Conservation (phyloP, 164 flowering plant species). For the Protea cynaroides region DNA sequence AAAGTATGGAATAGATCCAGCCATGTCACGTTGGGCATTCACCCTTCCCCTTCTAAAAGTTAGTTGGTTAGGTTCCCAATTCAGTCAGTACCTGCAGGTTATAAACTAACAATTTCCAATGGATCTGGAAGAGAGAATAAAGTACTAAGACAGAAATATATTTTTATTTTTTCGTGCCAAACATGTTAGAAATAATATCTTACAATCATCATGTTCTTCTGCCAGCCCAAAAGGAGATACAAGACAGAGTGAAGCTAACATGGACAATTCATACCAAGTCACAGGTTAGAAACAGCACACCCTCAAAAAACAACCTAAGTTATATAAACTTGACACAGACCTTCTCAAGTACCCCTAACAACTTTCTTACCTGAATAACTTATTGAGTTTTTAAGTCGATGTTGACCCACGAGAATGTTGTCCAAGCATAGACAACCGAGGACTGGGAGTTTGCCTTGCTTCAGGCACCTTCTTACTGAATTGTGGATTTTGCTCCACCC, state of each 20-base stretch:
- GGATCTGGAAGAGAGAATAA: background rate
- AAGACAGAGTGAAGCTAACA: constrained; percentile 3
- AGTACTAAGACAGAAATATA: background rate
- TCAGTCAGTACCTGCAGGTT: no score
- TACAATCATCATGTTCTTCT: constrained; percentile 8
- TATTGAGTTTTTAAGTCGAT: constrained; percentile 17
- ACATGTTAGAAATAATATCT: background rate
- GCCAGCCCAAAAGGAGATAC: constrained; percentile 8
- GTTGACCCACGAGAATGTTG: constrained; percentile 26
- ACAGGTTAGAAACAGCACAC: constrained; percentile 8
- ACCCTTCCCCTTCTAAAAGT: no score
- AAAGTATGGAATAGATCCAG: no score
- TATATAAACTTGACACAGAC: constrained; percentile 20
- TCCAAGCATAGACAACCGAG: constrained; percentile 53
- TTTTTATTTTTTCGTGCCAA: background rate
- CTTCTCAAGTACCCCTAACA: constrained; percentile 42
- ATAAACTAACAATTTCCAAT: background rate
- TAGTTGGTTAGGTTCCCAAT: no score
- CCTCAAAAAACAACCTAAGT: constrained; percentile 8
- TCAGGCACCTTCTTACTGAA: constrained; percentile 24
- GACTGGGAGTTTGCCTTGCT: constrained; percentile 45
- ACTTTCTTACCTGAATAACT: constrained; percentile 11
- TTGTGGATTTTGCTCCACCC: constrained; percentile 33
- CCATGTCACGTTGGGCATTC: no score
- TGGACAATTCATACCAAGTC: background rate